Evolutionary conservation across 805 yeast species (phyloP).

Genomic region (Candida cerambycidarum): DNA sequence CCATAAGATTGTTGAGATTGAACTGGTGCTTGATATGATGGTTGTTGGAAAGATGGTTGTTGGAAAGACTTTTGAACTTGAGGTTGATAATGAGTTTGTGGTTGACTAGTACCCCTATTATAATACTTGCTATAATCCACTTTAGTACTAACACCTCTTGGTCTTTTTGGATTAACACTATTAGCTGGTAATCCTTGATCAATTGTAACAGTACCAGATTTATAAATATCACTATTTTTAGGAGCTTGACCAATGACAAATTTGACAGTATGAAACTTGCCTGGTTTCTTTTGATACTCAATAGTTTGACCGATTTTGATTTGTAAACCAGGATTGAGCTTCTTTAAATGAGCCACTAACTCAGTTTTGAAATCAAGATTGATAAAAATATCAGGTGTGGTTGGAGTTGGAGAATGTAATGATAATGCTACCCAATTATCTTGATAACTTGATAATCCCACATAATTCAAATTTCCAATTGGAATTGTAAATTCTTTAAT

Average conservation of each 20-base stretch:
- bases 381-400: constrained; percentile 74
- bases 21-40: constrained; percentile 16
- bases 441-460: constrained; percentile 71
- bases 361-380: constrained; percentile 89
- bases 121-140: constrained; percentile 46
- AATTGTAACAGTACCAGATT: constrained; percentile 84
- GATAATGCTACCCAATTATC: constrained; percentile 91
- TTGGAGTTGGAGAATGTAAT: constrained; percentile 44
- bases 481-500: constrained; percentile 65
- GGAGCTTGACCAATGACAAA: constrained; percentile 63
- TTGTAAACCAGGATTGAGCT: constrained; percentile 54
- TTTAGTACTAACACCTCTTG: constrained; percentile 50
- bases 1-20: constrained; percentile 9
- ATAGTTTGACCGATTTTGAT: constrained; percentile 71
- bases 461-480: constrained; percentile 55
- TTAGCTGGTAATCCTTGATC: constrained; percentile 75
- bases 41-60: constrained; percentile 14
- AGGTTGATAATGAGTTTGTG: constrained; percentile 18
- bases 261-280: constrained; percentile 74
- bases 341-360: constrained; percentile 69
- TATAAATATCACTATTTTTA: constrained; percentile 67
- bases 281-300: constrained; percentile 88
- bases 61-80: constrained; percentile 21
- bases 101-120: constrained; percentile 28
- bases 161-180: constrained; percentile 71